These are phyloP conservation scores for Colletotrichum kahawae DNA, from an alignment of 2,329 filamentous ascomycete genomes.

Conservation along the genomic window DNA sequence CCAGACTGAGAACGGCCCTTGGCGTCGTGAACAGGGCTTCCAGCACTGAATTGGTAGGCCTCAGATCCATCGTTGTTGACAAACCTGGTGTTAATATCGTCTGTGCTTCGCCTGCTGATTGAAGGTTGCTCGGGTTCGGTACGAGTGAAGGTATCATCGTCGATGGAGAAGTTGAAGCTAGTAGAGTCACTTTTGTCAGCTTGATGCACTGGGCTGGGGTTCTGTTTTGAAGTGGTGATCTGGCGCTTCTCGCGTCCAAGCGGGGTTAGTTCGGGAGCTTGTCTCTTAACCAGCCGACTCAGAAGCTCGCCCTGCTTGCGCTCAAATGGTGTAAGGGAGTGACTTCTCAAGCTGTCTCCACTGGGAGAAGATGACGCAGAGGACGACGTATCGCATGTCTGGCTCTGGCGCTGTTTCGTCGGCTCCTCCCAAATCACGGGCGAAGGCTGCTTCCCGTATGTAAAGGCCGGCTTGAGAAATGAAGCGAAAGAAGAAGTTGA, in stretches of 20 bases:
- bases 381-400: not conserved
- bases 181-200: slow-evolving; percentile 37
- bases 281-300: slow-evolving; percentile 36
- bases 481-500: not conserved
- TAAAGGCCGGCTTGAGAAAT: not conserved
- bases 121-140: slow-evolving; percentile 39
- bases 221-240: not conserved
- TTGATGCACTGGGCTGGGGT: slow-evolving; percentile 9
- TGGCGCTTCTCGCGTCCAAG: slow-evolving; percentile 12
- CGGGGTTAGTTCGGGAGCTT: slow-evolving; percentile 25
- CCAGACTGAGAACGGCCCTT: slow-evolving; percentile 44
- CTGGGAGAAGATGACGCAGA: slow-evolving; percentile 19
- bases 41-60: slow-evolving; percentile 59
- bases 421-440: not conserved
- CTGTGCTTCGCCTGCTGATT: slow-evolving; percentile 57
- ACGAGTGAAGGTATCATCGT: slow-evolving; percentile 44
- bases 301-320: slow-evolving; percentile 43
- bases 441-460: not conserved
- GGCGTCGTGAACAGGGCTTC: slow-evolving; percentile 37
- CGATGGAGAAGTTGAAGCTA: slow-evolving; percentile 58
- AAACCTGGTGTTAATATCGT: slow-evolving; percentile 68
- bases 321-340: slow-evolving; percentile 43
- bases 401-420: not conserved
- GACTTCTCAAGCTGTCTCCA: slow-evolving; percentile 18
- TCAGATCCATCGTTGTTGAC: slow-evolving; percentile 51